Percentiles rank a stretch among this genome's conserved stretches.
phyloP scores from a whole-genome alignment of 176 grass and related monocot genomes.

The Zizania latifolia region DNA sequence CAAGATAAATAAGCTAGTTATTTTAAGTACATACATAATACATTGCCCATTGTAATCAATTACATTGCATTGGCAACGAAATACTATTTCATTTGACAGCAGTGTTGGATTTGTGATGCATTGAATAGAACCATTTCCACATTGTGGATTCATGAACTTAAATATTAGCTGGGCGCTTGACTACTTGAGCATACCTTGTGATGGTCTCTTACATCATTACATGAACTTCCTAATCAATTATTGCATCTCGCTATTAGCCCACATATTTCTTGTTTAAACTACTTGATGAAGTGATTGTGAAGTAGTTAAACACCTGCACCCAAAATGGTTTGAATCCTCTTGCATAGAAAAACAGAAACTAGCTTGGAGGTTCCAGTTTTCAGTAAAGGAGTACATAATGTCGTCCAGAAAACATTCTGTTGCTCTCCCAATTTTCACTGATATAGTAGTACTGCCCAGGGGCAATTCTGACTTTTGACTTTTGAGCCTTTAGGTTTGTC shows the following conservation, averaged over 20 bases:
- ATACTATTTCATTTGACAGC: not conserved
- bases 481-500: not conserved
- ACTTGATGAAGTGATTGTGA: not conserved
- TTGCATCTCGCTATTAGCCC: too few species aligned
- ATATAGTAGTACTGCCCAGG: not conserved
- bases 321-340: not conserved
- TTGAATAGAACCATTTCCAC: not conserved
- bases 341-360: not conserved
- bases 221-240: too few species aligned
- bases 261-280: not conserved
- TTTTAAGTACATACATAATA: not conserved
- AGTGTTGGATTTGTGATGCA: not conserved
- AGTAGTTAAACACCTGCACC: not conserved
- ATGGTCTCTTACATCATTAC: not conserved
- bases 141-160: not conserved
- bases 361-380: not conserved
- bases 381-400: not conserved
- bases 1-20: not conserved
- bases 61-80: not conserved
- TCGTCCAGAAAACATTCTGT: not conserved
- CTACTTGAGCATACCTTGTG: not conserved
- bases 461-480: not conserved
- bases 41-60: not conserved
- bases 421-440: not conserved
- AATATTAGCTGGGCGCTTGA: not conserved